Conservation (phyloP, 2,329 filamentous ascomycete species). For the Pseudogymnoascus sp. region DNA sequence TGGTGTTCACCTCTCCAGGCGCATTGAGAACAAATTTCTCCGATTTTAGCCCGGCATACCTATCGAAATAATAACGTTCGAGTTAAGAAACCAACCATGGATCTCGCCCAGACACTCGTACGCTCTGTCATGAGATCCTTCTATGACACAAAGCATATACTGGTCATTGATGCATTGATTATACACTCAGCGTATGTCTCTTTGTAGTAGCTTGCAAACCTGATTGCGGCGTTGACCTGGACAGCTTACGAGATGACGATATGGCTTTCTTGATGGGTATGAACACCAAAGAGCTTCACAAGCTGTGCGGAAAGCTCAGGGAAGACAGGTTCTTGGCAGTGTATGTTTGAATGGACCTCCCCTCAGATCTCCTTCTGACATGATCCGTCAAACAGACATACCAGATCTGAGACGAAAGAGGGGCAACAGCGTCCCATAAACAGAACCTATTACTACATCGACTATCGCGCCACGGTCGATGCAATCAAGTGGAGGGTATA, state of each 20-base stretch:
- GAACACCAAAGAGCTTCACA: conserved; percentile 86
- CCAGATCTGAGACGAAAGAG: conserved; percentile 69
- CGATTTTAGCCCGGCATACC: background rate
- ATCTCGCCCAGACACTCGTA: conserved; percentile 69
- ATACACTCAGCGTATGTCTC: conserved; percentile 58
- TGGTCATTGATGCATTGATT: conserved; percentile 73
- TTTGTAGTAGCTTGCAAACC: conserved; percentile 12
- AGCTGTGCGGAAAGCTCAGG: conserved; percentile 73
- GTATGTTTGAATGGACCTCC: conserved; percentile 38
- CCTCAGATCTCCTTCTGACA: background rate
- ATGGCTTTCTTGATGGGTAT: conserved; percentile 79
- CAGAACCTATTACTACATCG: conserved; percentile 94
- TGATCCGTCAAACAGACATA: conserved; percentile 43
- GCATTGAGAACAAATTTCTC: background rate
- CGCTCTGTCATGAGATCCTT: conserved; percentile 81
- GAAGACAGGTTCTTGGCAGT: conserved; percentile 81
- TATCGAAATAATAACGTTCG: background rate
- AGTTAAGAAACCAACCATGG: conserved; percentile 37
- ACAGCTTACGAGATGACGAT: conserved; percentile 74
- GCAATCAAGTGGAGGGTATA: conserved; percentile 93
- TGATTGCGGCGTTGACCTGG: conserved; percentile 24
- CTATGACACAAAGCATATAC: conserved; percentile 75
- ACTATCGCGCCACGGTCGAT: conserved; percentile 89
- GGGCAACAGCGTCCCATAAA: conserved; percentile 75
- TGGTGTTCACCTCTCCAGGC: background rate